phyloP scores from a whole-genome alignment of 208 protist genomes.

The Leishmania guyanensis region DNA sequence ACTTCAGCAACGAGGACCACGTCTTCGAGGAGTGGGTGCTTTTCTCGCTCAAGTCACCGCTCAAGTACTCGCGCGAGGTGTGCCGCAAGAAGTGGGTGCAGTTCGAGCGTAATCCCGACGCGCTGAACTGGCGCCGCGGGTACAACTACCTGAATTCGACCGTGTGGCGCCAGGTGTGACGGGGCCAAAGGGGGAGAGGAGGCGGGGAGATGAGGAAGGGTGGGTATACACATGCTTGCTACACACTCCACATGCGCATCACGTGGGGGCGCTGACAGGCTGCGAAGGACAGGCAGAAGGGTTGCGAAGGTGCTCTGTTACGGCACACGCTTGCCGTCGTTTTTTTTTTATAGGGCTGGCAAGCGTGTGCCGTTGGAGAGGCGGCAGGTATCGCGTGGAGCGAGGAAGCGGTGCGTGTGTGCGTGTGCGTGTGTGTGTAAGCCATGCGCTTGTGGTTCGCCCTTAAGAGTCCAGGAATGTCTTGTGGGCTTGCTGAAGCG shows the following conservation, averaged over 20 bases:
- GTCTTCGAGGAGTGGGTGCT: conserved; percentile 88
- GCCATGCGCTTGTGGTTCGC: not conserved
- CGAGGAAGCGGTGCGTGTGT: not conserved
- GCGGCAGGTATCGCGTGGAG: not conserved
- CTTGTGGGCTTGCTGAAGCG: not conserved
- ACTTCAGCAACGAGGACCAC: conserved; percentile 87
- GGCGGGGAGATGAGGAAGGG: not conserved
- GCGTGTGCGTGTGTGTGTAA: not conserved
- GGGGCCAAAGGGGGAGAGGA: not conserved
- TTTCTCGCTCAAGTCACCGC: conserved; percentile 76
- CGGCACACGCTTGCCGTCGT: not conserved
- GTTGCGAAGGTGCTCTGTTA: too few species aligned
- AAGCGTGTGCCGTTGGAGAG: not conserved
- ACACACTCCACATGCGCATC: not conserved
- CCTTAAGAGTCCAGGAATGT: not conserved
- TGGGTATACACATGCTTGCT: not conserved
- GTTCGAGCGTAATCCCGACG: conserved; percentile 86
- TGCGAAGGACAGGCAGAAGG: not conserved
- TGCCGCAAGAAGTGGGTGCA: conserved; percentile 84
- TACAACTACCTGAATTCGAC: conserved; percentile 86
- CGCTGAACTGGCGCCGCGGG: conserved; percentile 80
- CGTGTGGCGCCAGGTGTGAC: conserved; percentile 63
- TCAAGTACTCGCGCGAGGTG: conserved; percentile 78
- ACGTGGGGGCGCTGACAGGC: not conserved
- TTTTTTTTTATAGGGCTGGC: not conserved